Evolutionary conservation across 306 rosid species (phyloP).

Genomic region (Quercus bicolor): DNA sequence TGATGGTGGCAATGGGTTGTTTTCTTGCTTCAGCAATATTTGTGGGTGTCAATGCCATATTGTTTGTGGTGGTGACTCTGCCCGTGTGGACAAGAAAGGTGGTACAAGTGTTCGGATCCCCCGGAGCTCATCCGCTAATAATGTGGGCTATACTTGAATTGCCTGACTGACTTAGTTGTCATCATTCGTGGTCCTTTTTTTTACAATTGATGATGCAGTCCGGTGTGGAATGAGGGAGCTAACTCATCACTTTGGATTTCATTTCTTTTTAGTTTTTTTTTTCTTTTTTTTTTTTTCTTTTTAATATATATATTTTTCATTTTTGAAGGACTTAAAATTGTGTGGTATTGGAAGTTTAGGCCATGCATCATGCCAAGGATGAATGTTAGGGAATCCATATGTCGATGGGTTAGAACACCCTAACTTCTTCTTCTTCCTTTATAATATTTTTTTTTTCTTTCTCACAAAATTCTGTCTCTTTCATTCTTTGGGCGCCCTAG

Average conservation of each 20-base stretch:
- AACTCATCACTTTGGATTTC: neutral
- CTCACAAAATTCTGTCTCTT: neutral
- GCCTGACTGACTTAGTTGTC: neutral
- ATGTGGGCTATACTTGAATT: conserved; percentile 32
- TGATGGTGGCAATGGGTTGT: conserved; percentile 52
- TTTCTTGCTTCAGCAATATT: conserved; percentile 90
- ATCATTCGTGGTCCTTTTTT: neutral
- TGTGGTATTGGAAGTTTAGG: neutral
- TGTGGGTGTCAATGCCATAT: conserved; percentile 86
- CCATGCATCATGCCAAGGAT: neutral
- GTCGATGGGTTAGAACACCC: conserved; percentile 1
- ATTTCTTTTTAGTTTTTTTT: too few relatives aligned
- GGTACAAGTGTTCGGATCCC: conserved; percentile 16
- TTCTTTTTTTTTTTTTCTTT: too few relatives aligned
- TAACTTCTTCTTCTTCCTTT: neutral
- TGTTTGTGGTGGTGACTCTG: conserved; percentile 53
- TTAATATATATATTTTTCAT: too few relatives aligned
- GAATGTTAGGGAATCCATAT: neutral
- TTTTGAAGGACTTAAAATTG: neutral
- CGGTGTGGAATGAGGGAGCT: neutral
- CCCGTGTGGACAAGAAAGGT: conserved; percentile 24
- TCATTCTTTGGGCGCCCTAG: neutral
- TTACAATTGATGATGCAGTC: too few relatives aligned
- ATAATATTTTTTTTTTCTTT: neutral
- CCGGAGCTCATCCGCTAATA: conserved; percentile 36